phyloP scores from a whole-genome alignment of 441 rosid species.

The Populus trichocarpa region DNA sequence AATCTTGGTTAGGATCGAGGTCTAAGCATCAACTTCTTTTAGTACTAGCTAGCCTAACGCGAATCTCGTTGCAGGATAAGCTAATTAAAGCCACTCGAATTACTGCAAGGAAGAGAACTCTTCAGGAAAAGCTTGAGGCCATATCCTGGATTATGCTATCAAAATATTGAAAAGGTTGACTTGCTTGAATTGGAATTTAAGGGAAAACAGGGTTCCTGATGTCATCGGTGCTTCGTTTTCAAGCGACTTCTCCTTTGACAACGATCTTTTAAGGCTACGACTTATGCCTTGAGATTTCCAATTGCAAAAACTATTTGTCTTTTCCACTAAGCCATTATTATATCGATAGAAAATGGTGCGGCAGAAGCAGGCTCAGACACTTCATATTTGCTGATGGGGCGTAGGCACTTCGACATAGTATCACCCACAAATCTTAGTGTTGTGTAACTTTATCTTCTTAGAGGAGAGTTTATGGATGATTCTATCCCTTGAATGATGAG shows the following conservation, averaged over 20 bases:
- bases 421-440: conserved; percentile 2
- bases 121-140: conserved; percentile 9
- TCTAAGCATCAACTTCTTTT: too few relatives aligned
- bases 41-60: too few relatives aligned
- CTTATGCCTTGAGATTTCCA: background rate
- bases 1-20: too few relatives aligned
- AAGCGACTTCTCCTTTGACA: conserved; percentile 15
- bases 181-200: conserved; percentile 41
- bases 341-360: background rate
- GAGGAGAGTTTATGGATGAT: background rate
- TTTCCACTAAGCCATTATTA: background rate
- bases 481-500: too few relatives aligned
- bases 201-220: conserved; percentile 19
- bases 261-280: background rate
- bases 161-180: background rate
- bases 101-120: background rate
- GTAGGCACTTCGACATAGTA: background rate
- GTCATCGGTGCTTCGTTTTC: conserved; percentile 7
- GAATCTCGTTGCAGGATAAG: too few relatives aligned
- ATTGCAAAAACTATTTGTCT: too few relatives aligned
- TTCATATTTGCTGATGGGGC: background rate
- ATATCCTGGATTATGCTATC: conserved; percentile 7
- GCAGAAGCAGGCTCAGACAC: background rate
- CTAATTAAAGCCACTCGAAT: background rate
- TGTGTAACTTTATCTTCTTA: background rate